Percentiles rank a stretch among this genome's conserved stretches.
Evolutionary conservation across 305 asterid species (phyloP).

Genomic region (Fraxinus nigra): DNA sequence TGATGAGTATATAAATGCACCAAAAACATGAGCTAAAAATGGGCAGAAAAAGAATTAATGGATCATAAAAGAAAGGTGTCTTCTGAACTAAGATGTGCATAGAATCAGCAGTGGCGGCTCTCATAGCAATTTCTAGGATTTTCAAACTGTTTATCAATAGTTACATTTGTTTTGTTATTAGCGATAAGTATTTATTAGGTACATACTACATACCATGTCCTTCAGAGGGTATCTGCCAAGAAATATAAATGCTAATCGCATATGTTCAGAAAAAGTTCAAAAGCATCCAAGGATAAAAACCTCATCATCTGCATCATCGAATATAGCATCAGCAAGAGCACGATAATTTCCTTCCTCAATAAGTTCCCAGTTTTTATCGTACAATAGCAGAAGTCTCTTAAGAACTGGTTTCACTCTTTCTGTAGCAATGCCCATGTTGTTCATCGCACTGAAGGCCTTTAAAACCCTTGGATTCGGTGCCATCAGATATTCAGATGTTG

Average conservation of each 20-base stretch:
- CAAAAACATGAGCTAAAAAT: background rate
- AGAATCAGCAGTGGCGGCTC: background rate
- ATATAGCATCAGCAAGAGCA: conserved; percentile 44
- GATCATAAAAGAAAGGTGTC: background rate
- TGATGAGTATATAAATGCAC: background rate
- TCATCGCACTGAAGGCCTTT: conserved; percentile 36
- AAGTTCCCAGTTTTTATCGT: conserved; percentile 26
- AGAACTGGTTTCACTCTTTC: conserved; percentile 37
- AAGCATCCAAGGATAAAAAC: conserved; percentile 11
- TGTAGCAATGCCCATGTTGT: conserved; percentile 21
- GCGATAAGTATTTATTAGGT: background rate
- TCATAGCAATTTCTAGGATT: background rate
- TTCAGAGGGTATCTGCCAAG: background rate
- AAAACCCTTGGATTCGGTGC: background rate
- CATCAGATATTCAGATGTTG: conserved; percentile 19
- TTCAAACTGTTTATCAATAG: background rate
- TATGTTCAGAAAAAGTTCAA: background rate
- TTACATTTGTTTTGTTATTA: background rate
- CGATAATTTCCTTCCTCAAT: conserved; percentile 52
- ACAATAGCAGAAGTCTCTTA: conserved; percentile 31
- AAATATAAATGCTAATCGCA: background rate
- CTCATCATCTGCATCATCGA: conserved; percentile 36
- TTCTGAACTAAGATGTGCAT: background rate
- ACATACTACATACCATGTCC: background rate
- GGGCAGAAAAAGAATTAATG: background rate